Conservation (phyloP, 305 asterid species). For the Fraxinus velutina region DNA sequence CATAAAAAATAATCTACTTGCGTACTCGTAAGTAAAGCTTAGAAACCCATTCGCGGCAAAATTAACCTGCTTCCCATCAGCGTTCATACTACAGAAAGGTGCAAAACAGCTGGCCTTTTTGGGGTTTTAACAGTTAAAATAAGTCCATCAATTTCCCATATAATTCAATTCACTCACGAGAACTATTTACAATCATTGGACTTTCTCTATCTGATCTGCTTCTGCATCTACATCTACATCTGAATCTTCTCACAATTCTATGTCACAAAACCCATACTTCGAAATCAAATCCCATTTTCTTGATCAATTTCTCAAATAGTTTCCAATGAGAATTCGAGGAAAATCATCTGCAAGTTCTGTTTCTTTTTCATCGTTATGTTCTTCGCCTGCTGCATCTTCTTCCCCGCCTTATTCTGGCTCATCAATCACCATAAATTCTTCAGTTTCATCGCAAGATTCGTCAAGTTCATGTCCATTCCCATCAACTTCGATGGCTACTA, state of each 20-base stretch:
- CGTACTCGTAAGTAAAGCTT: neutral
- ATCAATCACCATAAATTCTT: slow-evolving; percentile 44
- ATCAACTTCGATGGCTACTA: slow-evolving; percentile 14
- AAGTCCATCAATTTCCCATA: neutral
- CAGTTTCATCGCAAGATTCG: slow-evolving; percentile 62
- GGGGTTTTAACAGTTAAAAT: neutral
- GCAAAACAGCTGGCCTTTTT: neutral
- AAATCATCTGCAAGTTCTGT: slow-evolving; percentile 20
- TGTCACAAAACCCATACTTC: neutral
- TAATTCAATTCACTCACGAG: neutral
- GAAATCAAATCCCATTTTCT: neutral
- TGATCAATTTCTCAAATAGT: neutral
- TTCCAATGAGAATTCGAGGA: slow-evolving; percentile 28
- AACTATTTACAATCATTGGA: neutral
- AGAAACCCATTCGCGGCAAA: neutral
- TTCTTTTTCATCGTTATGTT: slow-evolving; percentile 10
- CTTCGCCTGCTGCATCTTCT: slow-evolving; percentile 28
- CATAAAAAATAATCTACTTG: neutral
- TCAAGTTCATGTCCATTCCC: slow-evolving; percentile 37
- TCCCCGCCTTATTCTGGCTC: slow-evolving; percentile 37
- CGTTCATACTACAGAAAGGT: neutral
- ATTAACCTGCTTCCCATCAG: neutral
- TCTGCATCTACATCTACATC: slow-evolving; percentile 21
- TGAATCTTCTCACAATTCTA: neutral
- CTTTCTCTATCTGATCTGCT: slow-evolving; percentile 18